Conservation (phyloP, 768 basidiomycete species). For the Dioszegia aurantiaca region DNA sequence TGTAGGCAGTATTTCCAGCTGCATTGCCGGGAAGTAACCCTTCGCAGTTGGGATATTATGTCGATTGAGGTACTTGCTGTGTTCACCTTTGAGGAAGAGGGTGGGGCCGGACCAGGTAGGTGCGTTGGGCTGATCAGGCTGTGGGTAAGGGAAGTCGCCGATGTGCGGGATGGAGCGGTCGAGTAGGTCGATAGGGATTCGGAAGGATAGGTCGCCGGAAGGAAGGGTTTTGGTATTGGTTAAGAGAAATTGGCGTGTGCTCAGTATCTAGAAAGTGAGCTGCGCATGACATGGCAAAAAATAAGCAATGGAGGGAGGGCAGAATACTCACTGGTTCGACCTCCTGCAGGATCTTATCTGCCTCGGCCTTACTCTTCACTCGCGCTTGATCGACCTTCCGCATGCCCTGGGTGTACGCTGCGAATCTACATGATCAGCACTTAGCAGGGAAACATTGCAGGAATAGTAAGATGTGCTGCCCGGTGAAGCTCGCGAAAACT, state of each 20-base stretch:
- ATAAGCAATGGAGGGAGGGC: not conserved
- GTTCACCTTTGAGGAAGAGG: constrained; percentile 73
- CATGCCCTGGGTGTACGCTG: constrained; percentile 69
- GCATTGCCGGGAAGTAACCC: constrained; percentile 70
- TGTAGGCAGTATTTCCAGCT: constrained; percentile 65
- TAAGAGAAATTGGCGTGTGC: constrained; percentile 75
- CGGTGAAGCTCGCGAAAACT: constrained; percentile 54
- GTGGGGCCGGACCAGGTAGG: constrained; percentile 61
- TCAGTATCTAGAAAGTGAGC: constrained; percentile 60
- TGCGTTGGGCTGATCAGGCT: constrained; percentile 16
- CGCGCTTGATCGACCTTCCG: constrained; percentile 63
- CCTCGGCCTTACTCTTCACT: constrained; percentile 66
- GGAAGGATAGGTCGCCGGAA: constrained; percentile 60
- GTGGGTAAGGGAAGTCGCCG: constrained; percentile 72
- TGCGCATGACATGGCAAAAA: no score
- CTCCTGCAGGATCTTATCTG: constrained; percentile 63
- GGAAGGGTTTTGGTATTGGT: constrained; percentile 67
- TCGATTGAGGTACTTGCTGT: constrained; percentile 75
- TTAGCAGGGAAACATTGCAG: no score
- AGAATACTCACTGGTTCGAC: constrained; percentile 62
- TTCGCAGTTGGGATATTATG: constrained; percentile 64
- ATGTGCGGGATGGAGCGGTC: constrained; percentile 62
- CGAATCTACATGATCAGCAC: constrained; percentile 54
- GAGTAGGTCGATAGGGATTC: constrained; percentile 69
- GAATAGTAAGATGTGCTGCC: no score